Percentiles rank a stretch among this genome's conserved stretches.
Evolutionary conservation across 495 filamentous ascomycete species (phyloP).

Genomic region (Podospora pseudoanserina): DNA sequence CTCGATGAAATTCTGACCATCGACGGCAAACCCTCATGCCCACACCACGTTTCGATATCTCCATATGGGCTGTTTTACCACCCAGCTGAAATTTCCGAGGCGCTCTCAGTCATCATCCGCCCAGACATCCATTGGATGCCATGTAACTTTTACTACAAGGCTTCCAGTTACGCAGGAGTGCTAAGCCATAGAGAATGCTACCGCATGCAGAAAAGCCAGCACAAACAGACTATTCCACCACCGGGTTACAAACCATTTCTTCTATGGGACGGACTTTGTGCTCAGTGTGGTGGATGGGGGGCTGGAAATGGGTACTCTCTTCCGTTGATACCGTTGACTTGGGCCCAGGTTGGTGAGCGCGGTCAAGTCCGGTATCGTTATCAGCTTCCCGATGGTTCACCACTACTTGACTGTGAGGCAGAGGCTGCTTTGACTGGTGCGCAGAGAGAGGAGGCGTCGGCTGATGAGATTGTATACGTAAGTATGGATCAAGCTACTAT

Average conservation of each 20-base stretch:
- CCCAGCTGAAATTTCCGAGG: neutral
- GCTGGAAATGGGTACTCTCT: neutral
- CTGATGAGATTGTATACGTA: neutral
- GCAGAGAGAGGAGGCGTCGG: neutral
- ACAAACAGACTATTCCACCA: neutral
- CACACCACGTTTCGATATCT: conserved; percentile 11
- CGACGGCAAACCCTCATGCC: neutral
- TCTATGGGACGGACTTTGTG: neutral
- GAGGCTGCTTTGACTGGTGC: neutral
- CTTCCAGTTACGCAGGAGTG: neutral
- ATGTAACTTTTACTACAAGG: neutral
- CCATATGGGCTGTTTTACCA: neutral
- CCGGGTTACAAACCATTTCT: neutral
- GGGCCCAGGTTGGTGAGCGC: neutral
- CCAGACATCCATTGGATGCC: neutral
- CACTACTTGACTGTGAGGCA: neutral
- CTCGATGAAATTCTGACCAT: neutral
- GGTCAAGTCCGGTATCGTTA: neutral
- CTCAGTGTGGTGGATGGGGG: neutral
- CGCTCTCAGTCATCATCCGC: neutral
- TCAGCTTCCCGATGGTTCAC: neutral
- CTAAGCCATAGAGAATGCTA: neutral
- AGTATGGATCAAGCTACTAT: neutral
- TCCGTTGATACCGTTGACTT: neutral
- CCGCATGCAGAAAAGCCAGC: neutral